Percentiles rank a stretch among this genome's conserved stretches.
Evolutionary conservation across 129 eudicot species (phyloP).

Genomic region (Heracleum sosnowskyi): DNA sequence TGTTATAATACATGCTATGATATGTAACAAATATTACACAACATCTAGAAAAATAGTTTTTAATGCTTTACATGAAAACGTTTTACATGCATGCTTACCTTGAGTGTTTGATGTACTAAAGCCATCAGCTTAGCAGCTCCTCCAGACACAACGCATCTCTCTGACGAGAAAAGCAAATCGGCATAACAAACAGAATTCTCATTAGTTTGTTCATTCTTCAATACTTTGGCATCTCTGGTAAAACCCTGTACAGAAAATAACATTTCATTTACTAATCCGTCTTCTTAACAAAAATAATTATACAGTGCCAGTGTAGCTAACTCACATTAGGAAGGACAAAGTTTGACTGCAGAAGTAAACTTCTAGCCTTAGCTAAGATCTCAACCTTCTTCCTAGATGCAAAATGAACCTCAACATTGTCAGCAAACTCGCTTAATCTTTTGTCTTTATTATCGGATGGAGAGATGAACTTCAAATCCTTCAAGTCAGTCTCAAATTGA

Average conservation of each 20-base stretch:
- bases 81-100: slow-evolving; percentile 36
- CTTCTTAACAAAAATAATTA: background rate
- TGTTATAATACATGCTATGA: background rate
- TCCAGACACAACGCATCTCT: slow-evolving; percentile 71
- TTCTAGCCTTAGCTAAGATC: slow-evolving; percentile 78
- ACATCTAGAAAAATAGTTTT: background rate
- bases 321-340: slow-evolving; percentile 68
- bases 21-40: background rate
- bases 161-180: slow-evolving; percentile 75
- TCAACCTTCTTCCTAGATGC: slow-evolving; percentile 90
- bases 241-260: slow-evolving; percentile 37
- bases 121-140: slow-evolving; percentile 73
- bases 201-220: slow-evolving; percentile 28
- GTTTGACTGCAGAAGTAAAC: slow-evolving; percentile 58
- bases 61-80: background rate
- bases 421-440: slow-evolving; percentile 66
- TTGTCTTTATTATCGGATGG: slow-evolving; percentile 53
- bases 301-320: background rate
- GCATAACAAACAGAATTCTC: slow-evolving; percentile 28
- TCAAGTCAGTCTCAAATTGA: slow-evolving; percentile 63
- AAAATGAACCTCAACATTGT: slow-evolving; percentile 95
- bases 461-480: slow-evolving; percentile 68
- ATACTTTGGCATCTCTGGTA: slow-evolving; percentile 22
- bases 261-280: slow-evolving; percentile 5
- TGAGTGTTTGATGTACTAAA: slow-evolving; percentile 80